Percentiles rank a stretch among this genome's conserved stretches.
phyloP scores from a whole-genome alignment of 495 filamentous ascomycete species.

The Penicillium coprophilum region DNA sequence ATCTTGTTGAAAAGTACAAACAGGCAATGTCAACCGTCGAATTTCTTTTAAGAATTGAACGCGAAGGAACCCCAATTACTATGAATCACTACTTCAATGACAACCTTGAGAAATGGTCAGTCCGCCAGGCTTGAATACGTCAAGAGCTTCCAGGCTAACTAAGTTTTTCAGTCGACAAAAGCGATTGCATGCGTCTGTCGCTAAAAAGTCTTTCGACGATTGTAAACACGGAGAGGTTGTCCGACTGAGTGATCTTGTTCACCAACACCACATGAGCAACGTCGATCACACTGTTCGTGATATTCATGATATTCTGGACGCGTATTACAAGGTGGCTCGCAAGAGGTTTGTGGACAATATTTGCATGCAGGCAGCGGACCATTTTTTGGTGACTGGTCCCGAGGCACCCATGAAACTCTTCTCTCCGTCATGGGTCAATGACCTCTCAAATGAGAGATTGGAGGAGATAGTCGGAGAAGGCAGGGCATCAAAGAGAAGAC shows the following conservation, averaged over 20 bases:
- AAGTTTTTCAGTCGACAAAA: conserved; percentile 21
- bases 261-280: conserved; percentile 42
- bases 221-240: conserved; percentile 16
- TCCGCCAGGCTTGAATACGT: not conserved
- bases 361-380: conserved; percentile 41
- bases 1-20: conserved; percentile 42
- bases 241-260: conserved; percentile 19
- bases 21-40: conserved; percentile 41
- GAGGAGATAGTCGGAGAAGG: conserved; percentile 50
- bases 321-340: conserved; percentile 41
- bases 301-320: conserved; percentile 41
- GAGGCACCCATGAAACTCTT: conserved; percentile 36
- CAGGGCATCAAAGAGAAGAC: conserved; percentile 22
- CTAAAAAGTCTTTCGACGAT: not conserved
- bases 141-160: not conserved
- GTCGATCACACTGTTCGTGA: conserved; percentile 33
- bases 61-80: conserved; percentile 45
- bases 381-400: conserved; percentile 37
- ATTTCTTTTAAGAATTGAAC: conserved; percentile 53
- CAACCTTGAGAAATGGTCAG: conserved; percentile 45
- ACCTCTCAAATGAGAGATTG: conserved; percentile 37
- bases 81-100: conserved; percentile 55
- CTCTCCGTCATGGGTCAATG: conserved; percentile 36
- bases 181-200: not conserved
- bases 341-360: conserved; percentile 35